Percentiles rank a stretch among this genome's conserved stretches.
Evolutionary conservation across 345 rosid species (phyloP).

Genomic region (Arabis alpina): DNA sequence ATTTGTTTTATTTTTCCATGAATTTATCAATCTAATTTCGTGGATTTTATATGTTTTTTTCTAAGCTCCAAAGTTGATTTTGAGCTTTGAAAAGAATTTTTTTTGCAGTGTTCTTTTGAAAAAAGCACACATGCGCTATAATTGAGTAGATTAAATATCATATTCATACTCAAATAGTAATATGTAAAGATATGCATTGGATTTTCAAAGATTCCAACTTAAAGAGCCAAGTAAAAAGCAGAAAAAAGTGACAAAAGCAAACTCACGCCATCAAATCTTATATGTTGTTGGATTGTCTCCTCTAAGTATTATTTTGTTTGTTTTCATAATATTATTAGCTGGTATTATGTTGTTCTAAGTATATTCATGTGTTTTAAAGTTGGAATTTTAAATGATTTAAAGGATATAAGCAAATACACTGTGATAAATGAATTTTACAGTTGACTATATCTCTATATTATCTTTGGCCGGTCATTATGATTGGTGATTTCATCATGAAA

Average conservation of each 20-base stretch:
- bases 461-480: constrained; percentile 35
- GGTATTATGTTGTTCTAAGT: too few relatives aligned
- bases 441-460: neutral
- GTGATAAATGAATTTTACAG: too few relatives aligned
- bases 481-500: constrained; percentile 37
- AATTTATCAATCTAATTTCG: constrained; percentile 8
- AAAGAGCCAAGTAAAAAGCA: constrained; percentile 34
- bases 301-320: too few relatives aligned
- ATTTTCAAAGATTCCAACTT: constrained; percentile 35
- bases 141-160: neutral
- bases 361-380: too few relatives aligned
- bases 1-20: neutral
- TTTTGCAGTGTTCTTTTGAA: neutral
- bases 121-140: constrained; percentile 19
- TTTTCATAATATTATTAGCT: too few relatives aligned
- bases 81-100: neutral
- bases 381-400: too few relatives aligned
- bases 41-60: neutral
- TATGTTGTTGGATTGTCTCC: neutral
- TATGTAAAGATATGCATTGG: constrained; percentile 16
- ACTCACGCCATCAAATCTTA: constrained; percentile 41
- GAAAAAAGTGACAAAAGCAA: constrained; percentile 20
- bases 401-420: too few relatives aligned
- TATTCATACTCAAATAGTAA: neutral
- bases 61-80: too few relatives aligned